phyloP scores from a whole-genome alignment of 306 rosid genomes.

The Pachyrhizus erosus region DNA sequence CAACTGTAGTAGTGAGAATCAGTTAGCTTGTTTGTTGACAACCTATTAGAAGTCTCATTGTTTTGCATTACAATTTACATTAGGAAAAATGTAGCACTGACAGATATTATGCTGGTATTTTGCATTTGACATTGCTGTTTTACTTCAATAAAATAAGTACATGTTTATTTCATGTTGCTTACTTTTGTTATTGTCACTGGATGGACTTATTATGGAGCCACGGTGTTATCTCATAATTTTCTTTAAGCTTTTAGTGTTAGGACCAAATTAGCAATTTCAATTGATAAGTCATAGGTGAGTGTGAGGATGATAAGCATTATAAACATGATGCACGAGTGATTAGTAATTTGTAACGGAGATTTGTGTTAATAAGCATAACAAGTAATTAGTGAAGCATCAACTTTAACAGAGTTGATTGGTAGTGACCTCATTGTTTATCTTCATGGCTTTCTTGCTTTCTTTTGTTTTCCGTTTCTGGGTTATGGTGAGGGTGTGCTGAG shows the following conservation, averaged over 20 bases:
- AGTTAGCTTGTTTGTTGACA: neutral
- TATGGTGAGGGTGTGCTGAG: constrained; percentile 9
- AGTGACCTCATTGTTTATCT: neutral
- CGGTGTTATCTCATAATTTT: neutral
- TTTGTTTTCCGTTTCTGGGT: neutral
- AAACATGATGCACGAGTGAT: neutral
- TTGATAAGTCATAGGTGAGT: neutral
- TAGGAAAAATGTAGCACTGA: neutral
- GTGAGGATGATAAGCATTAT: constrained; percentile 18
- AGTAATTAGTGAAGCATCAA: neutral
- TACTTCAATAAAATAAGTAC: neutral
- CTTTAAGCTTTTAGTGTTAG: neutral
- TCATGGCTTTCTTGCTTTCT: neutral
- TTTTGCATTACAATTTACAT: neutral
- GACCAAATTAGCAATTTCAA: neutral
- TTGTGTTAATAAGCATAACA: neutral
- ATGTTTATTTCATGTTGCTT: neutral
- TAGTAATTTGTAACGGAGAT: neutral
- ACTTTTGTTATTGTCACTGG: neutral
- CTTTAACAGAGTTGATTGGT: neutral
- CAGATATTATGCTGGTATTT: neutral
- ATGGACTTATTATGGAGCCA: neutral
- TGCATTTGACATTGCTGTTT: neutral
- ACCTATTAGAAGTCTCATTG: constrained; percentile 2
- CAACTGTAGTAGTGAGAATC: constrained; percentile 9